Conservation (phyloP, 2,329 filamentous ascomycete species). For the Penicillium decumbens region DNA sequence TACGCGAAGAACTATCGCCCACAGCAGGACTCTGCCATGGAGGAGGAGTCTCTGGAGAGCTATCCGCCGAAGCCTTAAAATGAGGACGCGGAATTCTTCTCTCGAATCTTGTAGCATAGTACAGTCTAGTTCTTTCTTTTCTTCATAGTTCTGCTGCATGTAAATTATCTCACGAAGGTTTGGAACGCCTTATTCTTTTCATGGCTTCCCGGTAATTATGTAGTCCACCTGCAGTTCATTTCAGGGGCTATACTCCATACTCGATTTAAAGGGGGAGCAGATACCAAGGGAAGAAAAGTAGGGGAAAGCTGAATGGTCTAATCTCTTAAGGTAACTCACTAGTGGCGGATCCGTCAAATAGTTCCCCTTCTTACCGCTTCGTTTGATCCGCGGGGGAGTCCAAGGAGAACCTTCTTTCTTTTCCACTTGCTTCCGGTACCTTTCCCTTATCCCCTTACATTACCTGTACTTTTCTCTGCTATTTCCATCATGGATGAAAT, state of each 20-base stretch:
- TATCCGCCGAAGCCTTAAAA: slow-evolving; percentile 6
- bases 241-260: background rate
- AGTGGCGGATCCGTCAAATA: slow-evolving; percentile 26
- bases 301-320: background rate
- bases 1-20: slow-evolving; percentile 33
- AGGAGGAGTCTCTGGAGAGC: slow-evolving; percentile 5
- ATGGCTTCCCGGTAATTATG: background rate
- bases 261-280: background rate
- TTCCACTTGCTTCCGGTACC: slow-evolving; percentile 11
- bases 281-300: background rate
- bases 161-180: slow-evolving; percentile 16
- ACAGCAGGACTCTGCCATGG: slow-evolving; percentile 25
- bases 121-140: slow-evolving; percentile 2
- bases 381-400: slow-evolving; percentile 26
- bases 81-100: background rate
- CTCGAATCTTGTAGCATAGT: slow-evolving; percentile 12
- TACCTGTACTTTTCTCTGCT: slow-evolving; percentile 9
- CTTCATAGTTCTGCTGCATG: slow-evolving; percentile 8
- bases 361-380: slow-evolving; percentile 27
- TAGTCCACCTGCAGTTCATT: background rate
- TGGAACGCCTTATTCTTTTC: background rate
- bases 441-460: slow-evolving; percentile 14
- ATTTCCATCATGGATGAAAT: slow-evolving; percentile 83
- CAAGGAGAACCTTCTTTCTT: slow-evolving; percentile 21
- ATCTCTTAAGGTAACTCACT: slow-evolving; percentile 19